Evolutionary conservation across 148 eudicot species (phyloP).

Genomic region (Euryodendron excelsum): DNA sequence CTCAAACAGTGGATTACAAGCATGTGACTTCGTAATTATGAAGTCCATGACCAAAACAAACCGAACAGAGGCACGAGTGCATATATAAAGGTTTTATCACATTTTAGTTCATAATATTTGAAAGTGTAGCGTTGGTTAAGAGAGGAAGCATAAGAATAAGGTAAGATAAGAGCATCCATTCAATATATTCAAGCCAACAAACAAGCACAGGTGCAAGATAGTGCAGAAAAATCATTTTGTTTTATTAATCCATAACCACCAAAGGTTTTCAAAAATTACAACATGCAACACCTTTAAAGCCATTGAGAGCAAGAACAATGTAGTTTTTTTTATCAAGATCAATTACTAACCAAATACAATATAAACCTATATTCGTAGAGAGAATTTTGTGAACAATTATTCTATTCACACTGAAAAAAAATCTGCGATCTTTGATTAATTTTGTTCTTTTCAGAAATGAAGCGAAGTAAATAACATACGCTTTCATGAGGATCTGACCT

Average conservation of each 20-base stretch:
- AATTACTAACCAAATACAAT: not conserved
- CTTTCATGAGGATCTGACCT: slow-evolving; percentile 25
- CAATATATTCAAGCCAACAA: too few relatives aligned
- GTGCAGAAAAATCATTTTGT: too few relatives aligned
- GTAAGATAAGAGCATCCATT: too few relatives aligned
- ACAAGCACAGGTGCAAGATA: too few relatives aligned
- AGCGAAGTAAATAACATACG: slow-evolving; percentile 14
- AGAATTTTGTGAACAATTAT: not conserved
- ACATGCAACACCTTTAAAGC: not conserved
- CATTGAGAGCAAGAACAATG: not conserved
- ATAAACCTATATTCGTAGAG: not conserved
- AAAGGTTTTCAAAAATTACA: not conserved
- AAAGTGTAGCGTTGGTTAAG: too few relatives aligned
- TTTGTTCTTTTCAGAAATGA: not conserved
- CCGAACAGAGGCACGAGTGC: too few relatives aligned
- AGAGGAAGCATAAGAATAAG: too few relatives aligned
- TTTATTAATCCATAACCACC: not conserved
- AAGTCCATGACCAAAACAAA: too few relatives aligned
- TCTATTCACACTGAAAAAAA: not conserved
- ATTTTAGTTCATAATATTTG: too few relatives aligned
- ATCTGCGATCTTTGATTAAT: not conserved
- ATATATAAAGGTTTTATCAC: too few relatives aligned
- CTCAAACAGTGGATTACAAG: too few relatives aligned
- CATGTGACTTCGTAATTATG: too few relatives aligned
- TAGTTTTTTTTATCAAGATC: not conserved